These are phyloP conservation scores for Cercophora scortea DNA, from an alignment of 495 filamentous ascomycete genomes.

Conservation along the genomic window DNA sequence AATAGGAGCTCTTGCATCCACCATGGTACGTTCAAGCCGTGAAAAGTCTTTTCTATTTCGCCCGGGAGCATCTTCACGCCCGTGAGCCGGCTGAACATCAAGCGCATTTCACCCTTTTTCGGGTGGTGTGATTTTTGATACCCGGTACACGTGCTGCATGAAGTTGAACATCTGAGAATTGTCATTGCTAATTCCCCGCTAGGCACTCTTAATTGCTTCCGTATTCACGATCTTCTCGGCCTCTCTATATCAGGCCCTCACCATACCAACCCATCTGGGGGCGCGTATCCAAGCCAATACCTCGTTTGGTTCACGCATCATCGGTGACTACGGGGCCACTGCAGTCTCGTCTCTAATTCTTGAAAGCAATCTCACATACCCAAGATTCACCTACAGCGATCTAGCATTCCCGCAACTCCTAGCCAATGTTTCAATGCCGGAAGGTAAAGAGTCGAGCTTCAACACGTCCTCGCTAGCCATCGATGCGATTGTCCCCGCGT, in stretches of 20 bases:
- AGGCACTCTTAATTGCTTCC: constrained; percentile 3
- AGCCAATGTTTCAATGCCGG: neutral
- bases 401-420: constrained; percentile 5
- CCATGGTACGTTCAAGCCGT: neutral
- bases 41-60: no score
- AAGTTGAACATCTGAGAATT: no score
- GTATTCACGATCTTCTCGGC: constrained; percentile 12
- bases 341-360: constrained; percentile 2
- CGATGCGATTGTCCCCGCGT: constrained; percentile 5
- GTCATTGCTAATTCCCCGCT: no score
- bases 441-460: neutral
- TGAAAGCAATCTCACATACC: constrained; percentile 5
- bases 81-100: no score
- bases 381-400: constrained; percentile 6
- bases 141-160: no score
- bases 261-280: neutral
- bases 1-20: constrained; percentile 4
- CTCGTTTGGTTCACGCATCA: neutral
- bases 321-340: neutral
- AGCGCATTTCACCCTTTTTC: no score
- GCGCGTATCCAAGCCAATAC: neutral
- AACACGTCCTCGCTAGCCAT: neutral
- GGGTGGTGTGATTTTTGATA: no score
- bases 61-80: no score
- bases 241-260: constrained; percentile 5